Conservation (phyloP, 192 early-diverging fungal species). For the Coemansia reversa region DNA sequence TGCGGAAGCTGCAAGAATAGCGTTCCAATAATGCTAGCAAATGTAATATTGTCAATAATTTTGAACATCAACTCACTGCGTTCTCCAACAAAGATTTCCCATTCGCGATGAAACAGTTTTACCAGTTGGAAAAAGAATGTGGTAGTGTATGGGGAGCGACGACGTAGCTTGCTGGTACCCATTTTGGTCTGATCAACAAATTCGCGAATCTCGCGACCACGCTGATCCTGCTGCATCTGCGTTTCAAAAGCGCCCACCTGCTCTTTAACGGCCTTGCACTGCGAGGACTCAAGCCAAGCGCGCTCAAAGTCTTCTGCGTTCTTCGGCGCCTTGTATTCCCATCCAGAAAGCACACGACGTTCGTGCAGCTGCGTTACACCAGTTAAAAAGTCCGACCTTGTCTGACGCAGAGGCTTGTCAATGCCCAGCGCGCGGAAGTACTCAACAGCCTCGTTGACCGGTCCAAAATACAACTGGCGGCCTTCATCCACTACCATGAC, state of each 20-base stretch:
- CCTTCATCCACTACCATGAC: conserved; percentile 53
- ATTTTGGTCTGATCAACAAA: conserved; percentile 60
- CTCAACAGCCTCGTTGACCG: conserved; percentile 40
- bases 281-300: conserved; percentile 50
- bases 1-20: conserved; percentile 66
- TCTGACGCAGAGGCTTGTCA: conserved; percentile 55
- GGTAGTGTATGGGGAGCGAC: conserved; percentile 62
- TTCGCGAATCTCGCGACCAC: conserved; percentile 42
- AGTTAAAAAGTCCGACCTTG: conserved; percentile 65
- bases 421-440: conserved; percentile 58
- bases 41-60: conserved; percentile 57
- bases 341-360: conserved; percentile 57
- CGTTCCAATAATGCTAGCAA: conserved; percentile 71
- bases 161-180: conserved; percentile 48
- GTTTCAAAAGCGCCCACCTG: conserved; percentile 53
- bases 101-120: conserved; percentile 62
- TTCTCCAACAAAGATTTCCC: conserved; percentile 62
- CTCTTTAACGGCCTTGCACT: conserved; percentile 38
- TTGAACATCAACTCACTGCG: conserved; percentile 58
- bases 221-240: conserved; percentile 36
- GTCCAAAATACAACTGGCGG: conserved; percentile 60
- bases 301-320: conserved; percentile 66
- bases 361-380: conserved; percentile 62
- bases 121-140: conserved; percentile 61
- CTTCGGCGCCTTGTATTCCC: conserved; percentile 56